These are phyloP conservation scores for Cladophialophora exuberans DNA, from an alignment of 2,329 filamentous ascomycete genomes.

Conservation along the genomic window DNA sequence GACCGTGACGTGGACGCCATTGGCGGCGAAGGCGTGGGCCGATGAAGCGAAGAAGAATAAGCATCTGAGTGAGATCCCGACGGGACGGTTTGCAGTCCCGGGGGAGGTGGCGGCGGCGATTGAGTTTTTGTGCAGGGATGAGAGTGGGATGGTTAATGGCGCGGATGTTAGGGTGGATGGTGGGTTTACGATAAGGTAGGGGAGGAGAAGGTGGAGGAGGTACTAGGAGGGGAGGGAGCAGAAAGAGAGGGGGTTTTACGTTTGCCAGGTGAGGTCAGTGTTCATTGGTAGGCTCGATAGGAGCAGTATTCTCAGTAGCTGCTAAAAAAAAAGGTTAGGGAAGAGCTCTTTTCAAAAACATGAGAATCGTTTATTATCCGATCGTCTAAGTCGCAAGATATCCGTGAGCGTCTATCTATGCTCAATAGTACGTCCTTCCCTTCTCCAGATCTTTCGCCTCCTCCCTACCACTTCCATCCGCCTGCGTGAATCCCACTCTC, in stretches of 20 bases:
- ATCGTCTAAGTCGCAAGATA: neutral
- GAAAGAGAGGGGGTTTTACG: too few relatives aligned
- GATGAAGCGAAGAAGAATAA: slow-evolving; percentile 40
- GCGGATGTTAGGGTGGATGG: slow-evolving; percentile 46
- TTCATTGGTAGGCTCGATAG: too few relatives aligned
- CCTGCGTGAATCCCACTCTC: slow-evolving; percentile 1
- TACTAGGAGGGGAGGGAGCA: too few relatives aligned
- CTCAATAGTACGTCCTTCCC: slow-evolving; percentile 6
- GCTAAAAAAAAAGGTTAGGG: neutral
- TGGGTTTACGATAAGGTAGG: slow-evolving; percentile 41
- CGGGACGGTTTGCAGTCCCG: slow-evolving; percentile 44
- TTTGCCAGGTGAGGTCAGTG: too few relatives aligned
- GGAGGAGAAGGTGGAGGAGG: neutral
- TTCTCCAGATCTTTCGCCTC: slow-evolving; percentile 6
- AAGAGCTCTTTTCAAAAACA: neutral
- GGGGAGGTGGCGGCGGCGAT: slow-evolving; percentile 46
- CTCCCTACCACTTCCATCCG: neutral
- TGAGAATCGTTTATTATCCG: neutral
- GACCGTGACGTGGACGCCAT: slow-evolving; percentile 51
- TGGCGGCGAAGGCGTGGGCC: slow-evolving; percentile 50
- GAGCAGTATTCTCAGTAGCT: too few relatives aligned
- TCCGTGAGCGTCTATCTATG: neutral
- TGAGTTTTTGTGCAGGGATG: slow-evolving; percentile 45
- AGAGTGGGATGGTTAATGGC: slow-evolving; percentile 47
- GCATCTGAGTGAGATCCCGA: slow-evolving; percentile 44